Evolutionary conservation across 1,284 basidiomycete species (phyloP).

Genomic region (Mycena sp.): DNA sequence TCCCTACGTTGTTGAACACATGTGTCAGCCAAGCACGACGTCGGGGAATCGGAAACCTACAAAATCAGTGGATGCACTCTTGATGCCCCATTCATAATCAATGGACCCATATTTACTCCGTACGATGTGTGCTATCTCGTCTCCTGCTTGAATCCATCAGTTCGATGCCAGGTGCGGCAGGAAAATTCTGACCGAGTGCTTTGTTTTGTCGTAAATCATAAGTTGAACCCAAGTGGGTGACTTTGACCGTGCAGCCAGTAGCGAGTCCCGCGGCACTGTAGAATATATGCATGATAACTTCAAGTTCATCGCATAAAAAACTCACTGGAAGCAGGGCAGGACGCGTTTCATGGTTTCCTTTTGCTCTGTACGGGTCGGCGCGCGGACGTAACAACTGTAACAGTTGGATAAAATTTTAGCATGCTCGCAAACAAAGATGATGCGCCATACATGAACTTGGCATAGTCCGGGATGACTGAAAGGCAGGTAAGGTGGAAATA

Average conservation of each 20-base stretch:
- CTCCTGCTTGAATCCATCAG: conserved; percentile 47
- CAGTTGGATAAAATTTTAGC: background rate
- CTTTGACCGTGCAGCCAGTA: conserved; percentile 71
- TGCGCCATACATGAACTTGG: conserved; percentile 63
- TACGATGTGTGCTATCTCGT: conserved; percentile 64
- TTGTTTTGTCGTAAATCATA: conserved; percentile 75
- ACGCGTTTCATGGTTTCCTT: conserved; percentile 67
- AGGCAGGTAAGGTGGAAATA: conserved; percentile 4
- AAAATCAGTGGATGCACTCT: conserved; percentile 77
- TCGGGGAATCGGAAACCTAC: conserved; percentile 50
- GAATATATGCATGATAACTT: background rate
- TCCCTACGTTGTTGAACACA: conserved; percentile 51
- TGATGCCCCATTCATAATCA: conserved; percentile 63
- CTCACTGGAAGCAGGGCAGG: conserved; percentile 77
- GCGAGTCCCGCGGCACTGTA: conserved; percentile 74
- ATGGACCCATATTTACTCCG: conserved; percentile 62
- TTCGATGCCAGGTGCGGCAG: background rate
- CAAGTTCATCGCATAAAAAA: background rate
- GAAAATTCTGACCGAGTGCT: conserved; percentile 58
- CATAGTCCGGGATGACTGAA: conserved; percentile 82
- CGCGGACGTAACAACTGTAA: conserved; percentile 71
- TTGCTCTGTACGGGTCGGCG: conserved; percentile 71
- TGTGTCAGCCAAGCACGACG: background rate
- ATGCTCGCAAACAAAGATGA: background rate
- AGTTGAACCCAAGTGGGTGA: conserved; percentile 50